These are phyloP conservation scores for Pseudonitzschia multiseries DNA, from an alignment of 108 stramenopile genomes.

Conservation along the genomic window DNA sequence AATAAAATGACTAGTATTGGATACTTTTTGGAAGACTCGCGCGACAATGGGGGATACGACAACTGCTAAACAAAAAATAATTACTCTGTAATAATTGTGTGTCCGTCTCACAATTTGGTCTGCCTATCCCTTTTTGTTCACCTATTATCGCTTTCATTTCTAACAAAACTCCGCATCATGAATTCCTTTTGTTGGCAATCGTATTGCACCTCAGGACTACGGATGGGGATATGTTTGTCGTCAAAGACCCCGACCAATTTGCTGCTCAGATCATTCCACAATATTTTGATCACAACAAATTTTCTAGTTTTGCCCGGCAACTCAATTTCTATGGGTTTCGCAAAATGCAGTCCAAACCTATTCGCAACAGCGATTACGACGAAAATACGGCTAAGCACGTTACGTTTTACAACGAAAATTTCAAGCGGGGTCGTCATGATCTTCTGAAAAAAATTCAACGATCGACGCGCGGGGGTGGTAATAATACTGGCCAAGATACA, in stretches of 20 bases:
- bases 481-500: slow-evolving; percentile 44
- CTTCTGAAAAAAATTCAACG: slow-evolving; percentile 78
- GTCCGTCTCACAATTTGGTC: neutral
- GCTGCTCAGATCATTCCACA: slow-evolving; percentile 70
- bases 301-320: slow-evolving; percentile 20
- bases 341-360: slow-evolving; percentile 88
- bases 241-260: slow-evolving; percentile 82
- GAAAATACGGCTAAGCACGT: slow-evolving; percentile 79
- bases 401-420: slow-evolving; percentile 88
- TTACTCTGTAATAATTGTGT: too few relatives aligned
- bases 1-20: neutral
- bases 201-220: slow-evolving; percentile 39
- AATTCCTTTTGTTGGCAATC: neutral
- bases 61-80: too few relatives aligned
- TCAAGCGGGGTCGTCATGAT: slow-evolving; percentile 79
- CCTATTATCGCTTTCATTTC: neutral
- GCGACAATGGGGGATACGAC: too few relatives aligned
- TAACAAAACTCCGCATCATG: neutral
- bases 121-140: neutral
- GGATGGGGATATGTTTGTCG: slow-evolving; percentile 85
- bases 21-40: too few relatives aligned
- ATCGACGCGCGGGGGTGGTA: slow-evolving; percentile 72
- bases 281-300: slow-evolving; percentile 77
- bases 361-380: slow-evolving; percentile 81
- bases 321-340: slow-evolving; percentile 45